A percentile compares a stretch with the other conserved stretches of the same genome.
phyloP scores from a whole-genome alignment of 139 green algal genomes.

The Eudorina sp. region DNA sequence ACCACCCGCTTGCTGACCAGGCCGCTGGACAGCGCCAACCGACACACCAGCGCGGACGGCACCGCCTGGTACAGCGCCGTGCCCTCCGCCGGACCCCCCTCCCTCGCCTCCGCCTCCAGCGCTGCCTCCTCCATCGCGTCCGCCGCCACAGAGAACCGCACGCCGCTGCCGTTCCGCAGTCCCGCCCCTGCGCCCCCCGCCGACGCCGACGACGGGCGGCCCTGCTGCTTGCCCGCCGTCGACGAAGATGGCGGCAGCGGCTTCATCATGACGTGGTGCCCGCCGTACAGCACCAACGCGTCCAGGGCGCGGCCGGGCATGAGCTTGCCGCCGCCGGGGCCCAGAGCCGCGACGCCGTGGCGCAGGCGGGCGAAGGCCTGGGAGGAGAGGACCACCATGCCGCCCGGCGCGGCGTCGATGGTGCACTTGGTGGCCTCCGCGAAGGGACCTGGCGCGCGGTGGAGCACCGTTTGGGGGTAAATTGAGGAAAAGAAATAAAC shows the following conservation, averaged over 20 bases:
- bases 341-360: background rate
- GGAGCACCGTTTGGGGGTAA: too few species aligned
- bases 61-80: slow-evolving; percentile 34
- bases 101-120: background rate
- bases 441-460: background rate
- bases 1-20: background rate
- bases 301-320: background rate
- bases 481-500: too few species aligned
- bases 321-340: background rate
- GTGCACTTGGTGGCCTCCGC: slow-evolving; percentile 4
- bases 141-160: background rate
- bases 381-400: slow-evolving; percentile 40
- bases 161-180: background rate
- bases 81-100: background rate
- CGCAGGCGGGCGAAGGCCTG: slow-evolving; percentile 23
- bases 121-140: background rate
- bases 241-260: background rate
- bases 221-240: background rate
- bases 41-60: background rate
- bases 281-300: slow-evolving; percentile 10
- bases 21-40: background rate
- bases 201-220: background rate
- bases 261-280: slow-evolving; percentile 38
- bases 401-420: slow-evolving; percentile 22
- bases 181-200: background rate